Base-by-base conservation (phyloP, 768 basidiomycete species). In the Pleurotus djamor region DNA sequence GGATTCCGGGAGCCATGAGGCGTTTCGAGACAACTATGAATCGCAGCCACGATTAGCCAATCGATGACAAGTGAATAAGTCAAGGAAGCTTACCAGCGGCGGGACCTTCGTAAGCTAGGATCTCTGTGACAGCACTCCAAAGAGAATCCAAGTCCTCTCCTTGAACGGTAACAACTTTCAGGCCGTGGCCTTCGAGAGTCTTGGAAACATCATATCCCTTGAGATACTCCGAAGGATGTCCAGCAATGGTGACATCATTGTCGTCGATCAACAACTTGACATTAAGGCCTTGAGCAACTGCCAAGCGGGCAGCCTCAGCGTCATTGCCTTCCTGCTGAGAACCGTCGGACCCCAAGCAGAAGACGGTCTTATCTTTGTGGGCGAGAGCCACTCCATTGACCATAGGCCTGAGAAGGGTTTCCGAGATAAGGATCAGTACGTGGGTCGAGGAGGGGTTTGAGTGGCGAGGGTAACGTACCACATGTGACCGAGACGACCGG, bases 291-390 rank as follows among this genome's bases (percentile, higher is more conserved):
- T 94, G 87, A 2, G 93, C 92, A 44, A 93, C 93, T 14, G 93
- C 92, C 35, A 95, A 79, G 14, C 92, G 81, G 12, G 93, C 93
- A 13, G 93, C 93, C 69, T 95, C 93, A 1, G 93, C 92, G 65
- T 94, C 92, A 68, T 94, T 89, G 13, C 93, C 93, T 69, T 94
- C 93, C 70, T 95, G 93, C 69, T 94, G 92, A 4, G 92, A 93
- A 7, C 93, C 93, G 68, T 94, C 93, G 0, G 93, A 94, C 3
- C 93, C 93, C 17, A 95, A 81, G 68, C 87, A 86, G 74, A 94
- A 94, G 9, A 93, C 77, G 49, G 82, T 83, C 74, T 92, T 91
- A 66, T 85, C 84, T 35, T 81, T 79, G 74, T 94, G 84, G 36
- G 92, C 92, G 52, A 95, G 71, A 5, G 93, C 86, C 50, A 95